phyloP scores from a whole-genome alignment of 2,329 filamentous ascomycete genomes.

The Bipolaris gigantea region DNA sequence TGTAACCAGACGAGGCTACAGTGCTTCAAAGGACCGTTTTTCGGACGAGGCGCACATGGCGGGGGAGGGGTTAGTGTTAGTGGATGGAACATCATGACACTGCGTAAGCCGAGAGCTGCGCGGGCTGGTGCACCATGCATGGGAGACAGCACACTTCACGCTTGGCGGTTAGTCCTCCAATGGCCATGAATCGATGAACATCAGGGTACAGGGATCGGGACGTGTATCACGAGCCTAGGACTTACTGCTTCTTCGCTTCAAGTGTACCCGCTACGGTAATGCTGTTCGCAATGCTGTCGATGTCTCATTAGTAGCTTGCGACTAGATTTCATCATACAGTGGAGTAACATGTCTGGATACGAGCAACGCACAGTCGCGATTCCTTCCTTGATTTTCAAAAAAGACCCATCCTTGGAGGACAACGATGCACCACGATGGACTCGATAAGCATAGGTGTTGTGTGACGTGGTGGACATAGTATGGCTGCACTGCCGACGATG shows the following conservation, averaged over 20 bases:
- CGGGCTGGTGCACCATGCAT: slow-evolving; percentile 21
- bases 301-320: background rate
- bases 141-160: slow-evolving; percentile 38
- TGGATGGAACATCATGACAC: slow-evolving; percentile 16
- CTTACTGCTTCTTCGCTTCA: background rate
- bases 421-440: slow-evolving; percentile 20
- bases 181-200: slow-evolving; percentile 11
- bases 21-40: slow-evolving; percentile 18
- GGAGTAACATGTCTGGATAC: slow-evolving; percentile 3
- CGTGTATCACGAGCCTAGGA: background rate
- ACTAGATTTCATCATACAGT: background rate
- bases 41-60: slow-evolving; percentile 19
- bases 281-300: background rate
- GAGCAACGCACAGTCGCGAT: slow-evolving; percentile 27
- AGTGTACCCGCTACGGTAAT: background rate
- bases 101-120: slow-evolving; percentile 21
- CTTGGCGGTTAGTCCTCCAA: slow-evolving; percentile 22
- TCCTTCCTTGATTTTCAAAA: slow-evolving; percentile 1
- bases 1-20: slow-evolving; percentile 13
- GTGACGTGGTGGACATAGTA: slow-evolving; percentile 40
- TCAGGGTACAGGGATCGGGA: background rate
- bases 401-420: slow-evolving; percentile 22
- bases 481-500: slow-evolving; percentile 28
- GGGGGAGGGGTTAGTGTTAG: slow-evolving; percentile 22
- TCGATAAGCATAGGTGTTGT: slow-evolving; percentile 22